phyloP scores from a whole-genome alignment of 2,329 filamentous ascomycete genomes.

The Venturia nashicola region DNA sequence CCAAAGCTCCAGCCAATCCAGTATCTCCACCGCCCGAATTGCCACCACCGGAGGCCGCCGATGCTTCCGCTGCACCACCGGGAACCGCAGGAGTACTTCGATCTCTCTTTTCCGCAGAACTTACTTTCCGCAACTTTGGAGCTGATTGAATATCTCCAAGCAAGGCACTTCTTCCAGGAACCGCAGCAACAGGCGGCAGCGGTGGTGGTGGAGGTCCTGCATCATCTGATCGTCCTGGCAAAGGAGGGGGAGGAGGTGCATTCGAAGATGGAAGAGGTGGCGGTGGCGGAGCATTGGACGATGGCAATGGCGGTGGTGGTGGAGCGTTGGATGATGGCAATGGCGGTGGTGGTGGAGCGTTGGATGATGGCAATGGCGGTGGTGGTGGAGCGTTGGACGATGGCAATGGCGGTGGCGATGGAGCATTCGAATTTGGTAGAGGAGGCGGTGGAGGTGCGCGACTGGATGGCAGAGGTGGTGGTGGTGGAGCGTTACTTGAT shows the following conservation, averaged over 20 bases:
- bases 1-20: slow-evolving; percentile 44
- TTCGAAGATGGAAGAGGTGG: slow-evolving; percentile 25
- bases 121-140: slow-evolving; percentile 60
- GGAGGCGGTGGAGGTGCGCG: slow-evolving; percentile 17
- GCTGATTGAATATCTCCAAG: slow-evolving; percentile 60
- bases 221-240: slow-evolving; percentile 27
- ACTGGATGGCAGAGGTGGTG: slow-evolving; percentile 17
- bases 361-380: slow-evolving; percentile 15
- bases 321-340: slow-evolving; percentile 22
- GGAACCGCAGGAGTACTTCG: slow-evolving; percentile 53
- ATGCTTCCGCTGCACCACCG: slow-evolving; percentile 29
- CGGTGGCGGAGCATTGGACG: slow-evolving; percentile 28
- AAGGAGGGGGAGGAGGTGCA: slow-evolving; percentile 25
- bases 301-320: slow-evolving; percentile 19
- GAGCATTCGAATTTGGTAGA: slow-evolving; percentile 18
- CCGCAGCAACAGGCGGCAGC: slow-evolving; percentile 20
- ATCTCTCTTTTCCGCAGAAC: slow-evolving; percentile 56
- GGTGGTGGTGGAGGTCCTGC: slow-evolving; percentile 28
- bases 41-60: slow-evolving; percentile 41
- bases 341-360: slow-evolving; percentile 34
- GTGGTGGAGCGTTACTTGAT: slow-evolving; percentile 13
- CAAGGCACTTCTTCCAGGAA: slow-evolving; percentile 29
- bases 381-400: slow-evolving; percentile 24
- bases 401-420: slow-evolving; percentile 30
- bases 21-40: slow-evolving; percentile 24